Conservation (phyloP, 2,329 filamentous ascomycete species). For the Venturiaceae sp. region DNA sequence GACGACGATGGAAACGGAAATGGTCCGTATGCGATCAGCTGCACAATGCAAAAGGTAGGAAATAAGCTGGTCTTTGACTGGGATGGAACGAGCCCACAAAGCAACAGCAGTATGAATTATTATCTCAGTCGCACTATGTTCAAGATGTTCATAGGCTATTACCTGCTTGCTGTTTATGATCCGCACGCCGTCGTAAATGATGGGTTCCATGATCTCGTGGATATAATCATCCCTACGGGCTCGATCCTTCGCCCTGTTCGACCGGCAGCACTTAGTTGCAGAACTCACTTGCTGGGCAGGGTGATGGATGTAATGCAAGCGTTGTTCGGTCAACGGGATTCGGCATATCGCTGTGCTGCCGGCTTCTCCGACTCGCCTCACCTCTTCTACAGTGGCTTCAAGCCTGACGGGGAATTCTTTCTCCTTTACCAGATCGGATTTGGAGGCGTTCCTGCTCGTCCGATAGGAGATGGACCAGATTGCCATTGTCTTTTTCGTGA, state of each 20-base stretch:
- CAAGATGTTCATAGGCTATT: constrained; percentile 42
- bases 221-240: constrained; percentile 36
- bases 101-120: constrained; percentile 37
- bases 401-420: constrained; percentile 37
- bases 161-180: constrained; percentile 38
- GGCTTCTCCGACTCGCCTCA: constrained; percentile 42
- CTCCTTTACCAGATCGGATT: constrained; percentile 43
- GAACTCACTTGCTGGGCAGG: constrained; percentile 38
- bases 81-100: constrained; percentile 38
- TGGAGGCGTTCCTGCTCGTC: constrained; percentile 38
- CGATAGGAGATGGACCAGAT: constrained; percentile 37
- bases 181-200: constrained; percentile 41
- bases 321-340: constrained; percentile 37
- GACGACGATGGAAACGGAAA: constrained; percentile 38
- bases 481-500: background rate
- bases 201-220: constrained; percentile 40
- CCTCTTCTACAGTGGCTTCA: constrained; percentile 42
- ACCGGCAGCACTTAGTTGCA: constrained; percentile 36
- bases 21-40: constrained; percentile 37
- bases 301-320: constrained; percentile 42
- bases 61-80: constrained; percentile 38
- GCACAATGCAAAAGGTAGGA: constrained; percentile 35
- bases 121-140: constrained; percentile 40
- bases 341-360: constrained; percentile 36
- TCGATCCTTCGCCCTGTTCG: constrained; percentile 36